phyloP scores from a whole-genome alignment of 164 flowering plant genomes.

The Vitis cinerea region DNA sequence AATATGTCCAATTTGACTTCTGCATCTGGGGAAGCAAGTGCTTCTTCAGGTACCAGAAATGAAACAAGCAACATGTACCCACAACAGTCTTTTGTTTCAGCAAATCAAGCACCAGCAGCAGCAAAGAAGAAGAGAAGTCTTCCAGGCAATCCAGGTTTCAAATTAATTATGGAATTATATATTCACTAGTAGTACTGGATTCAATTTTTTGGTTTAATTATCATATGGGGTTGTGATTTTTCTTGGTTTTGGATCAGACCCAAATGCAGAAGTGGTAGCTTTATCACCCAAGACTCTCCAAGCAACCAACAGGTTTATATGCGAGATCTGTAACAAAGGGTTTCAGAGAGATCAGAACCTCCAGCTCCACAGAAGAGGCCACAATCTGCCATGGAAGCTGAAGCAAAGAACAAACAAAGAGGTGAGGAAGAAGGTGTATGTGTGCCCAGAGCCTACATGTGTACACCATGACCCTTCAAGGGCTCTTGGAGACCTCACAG shows the following conservation, averaged over 20 bases:
- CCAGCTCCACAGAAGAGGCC: conserved; percentile 33
- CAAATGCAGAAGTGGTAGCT: conserved; percentile 31
- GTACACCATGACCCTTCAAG: conserved; percentile 31
- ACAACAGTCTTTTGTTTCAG: conserved; percentile 13
- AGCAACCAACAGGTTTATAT: conserved; percentile 24
- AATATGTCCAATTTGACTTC: conserved; percentile 34
- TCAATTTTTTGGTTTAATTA: background rate
- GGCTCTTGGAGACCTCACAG: conserved; percentile 33
- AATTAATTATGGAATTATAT: background rate
- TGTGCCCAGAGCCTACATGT: conserved; percentile 30
- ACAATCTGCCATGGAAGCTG: conserved; percentile 35
- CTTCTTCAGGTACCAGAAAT: conserved; percentile 22
- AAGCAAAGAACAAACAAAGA: conserved; percentile 21
- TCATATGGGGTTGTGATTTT: background rate
- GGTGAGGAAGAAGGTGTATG: conserved; percentile 29
- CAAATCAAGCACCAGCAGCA: conserved; percentile 21
- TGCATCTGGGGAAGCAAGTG: conserved; percentile 34
- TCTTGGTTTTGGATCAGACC: conserved; percentile 19
- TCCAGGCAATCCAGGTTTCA: conserved; percentile 39
- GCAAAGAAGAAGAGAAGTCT: conserved; percentile 37
- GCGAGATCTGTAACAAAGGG: conserved; percentile 30
- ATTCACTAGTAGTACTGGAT: background rate
- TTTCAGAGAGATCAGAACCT: conserved; percentile 29
- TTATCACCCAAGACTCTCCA: conserved; percentile 24
- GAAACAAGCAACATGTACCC: conserved; percentile 13